Conservation (phyloP, 2,329 filamentous ascomycete genomes). For the Hymenoscyphus salicellus region DNA sequence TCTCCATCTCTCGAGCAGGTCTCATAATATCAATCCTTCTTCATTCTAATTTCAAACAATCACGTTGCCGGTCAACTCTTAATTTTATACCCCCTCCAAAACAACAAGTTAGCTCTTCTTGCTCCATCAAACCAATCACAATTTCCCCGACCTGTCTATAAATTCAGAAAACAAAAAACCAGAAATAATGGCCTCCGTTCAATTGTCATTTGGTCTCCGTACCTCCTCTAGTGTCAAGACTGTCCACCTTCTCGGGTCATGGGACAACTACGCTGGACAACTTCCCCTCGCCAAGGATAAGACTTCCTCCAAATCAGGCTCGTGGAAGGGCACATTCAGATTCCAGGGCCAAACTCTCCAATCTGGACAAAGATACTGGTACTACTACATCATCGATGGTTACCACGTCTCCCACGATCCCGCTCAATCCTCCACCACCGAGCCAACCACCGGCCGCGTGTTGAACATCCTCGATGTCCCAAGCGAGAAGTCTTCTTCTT, state of each 20-base stretch:
- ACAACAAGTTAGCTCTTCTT: slow-evolving; percentile 40
- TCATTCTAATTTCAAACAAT: slow-evolving; percentile 33
- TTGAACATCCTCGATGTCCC: slow-evolving; percentile 97
- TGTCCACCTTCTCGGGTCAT: slow-evolving; percentile 94
- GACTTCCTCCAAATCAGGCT: slow-evolving; percentile 76
- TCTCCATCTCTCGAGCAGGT: slow-evolving; percentile 51
- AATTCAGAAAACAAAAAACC: slow-evolving; percentile 31
- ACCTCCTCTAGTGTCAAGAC: slow-evolving; percentile 96
- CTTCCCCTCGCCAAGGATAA: slow-evolving; percentile 90
- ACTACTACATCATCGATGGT: slow-evolving; percentile 99
- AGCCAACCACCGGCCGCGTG: slow-evolving; percentile 94
- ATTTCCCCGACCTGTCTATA: slow-evolving; percentile 18
- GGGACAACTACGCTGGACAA: slow-evolving; percentile 95
- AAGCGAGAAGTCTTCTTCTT: slow-evolving; percentile 46
- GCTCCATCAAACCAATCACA: slow-evolving; percentile 41
- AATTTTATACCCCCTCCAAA: slow-evolving; percentile 55
- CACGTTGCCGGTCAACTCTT: slow-evolving; percentile 54
- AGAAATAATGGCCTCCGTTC: slow-evolving; percentile 78
- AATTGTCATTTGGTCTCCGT: slow-evolving; percentile 93
- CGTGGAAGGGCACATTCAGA: slow-evolving; percentile 94
- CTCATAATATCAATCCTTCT: slow-evolving; percentile 45
- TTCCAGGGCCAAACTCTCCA: slow-evolving; percentile 86
- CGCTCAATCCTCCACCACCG: slow-evolving; percentile 79
- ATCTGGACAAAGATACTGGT: slow-evolving; percentile 95
- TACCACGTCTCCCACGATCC: slow-evolving; percentile 98